phyloP scores from a whole-genome alignment of 169 alveolate genomes.

The Amoebophrya sp. region DNA sequence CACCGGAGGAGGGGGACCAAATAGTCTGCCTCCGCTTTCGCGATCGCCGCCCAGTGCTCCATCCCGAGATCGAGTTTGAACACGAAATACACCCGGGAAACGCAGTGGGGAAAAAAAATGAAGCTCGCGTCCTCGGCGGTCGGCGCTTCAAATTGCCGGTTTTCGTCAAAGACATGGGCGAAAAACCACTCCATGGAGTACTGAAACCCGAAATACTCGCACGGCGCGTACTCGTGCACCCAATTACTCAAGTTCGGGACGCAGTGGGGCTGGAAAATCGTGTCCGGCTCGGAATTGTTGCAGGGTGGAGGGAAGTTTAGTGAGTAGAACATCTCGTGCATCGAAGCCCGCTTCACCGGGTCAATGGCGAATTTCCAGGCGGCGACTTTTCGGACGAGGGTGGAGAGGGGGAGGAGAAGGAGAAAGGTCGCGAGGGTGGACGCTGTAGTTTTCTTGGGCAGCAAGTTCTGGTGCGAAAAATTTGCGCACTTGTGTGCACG shows the following conservation, averaged over 20 bases:
- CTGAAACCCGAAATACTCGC: constrained; percentile 44
- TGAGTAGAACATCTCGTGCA: background rate
- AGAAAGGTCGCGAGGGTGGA: no score
- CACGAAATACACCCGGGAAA: constrained; percentile 41
- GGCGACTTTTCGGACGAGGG: no score
- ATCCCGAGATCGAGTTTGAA: constrained; percentile 22
- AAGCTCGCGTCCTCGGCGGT: constrained; percentile 33
- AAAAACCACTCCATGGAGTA: constrained; percentile 53
- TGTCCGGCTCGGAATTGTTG: background rate
- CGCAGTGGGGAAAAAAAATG: constrained; percentile 46
- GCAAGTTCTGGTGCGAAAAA: no score
- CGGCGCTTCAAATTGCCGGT: background rate
- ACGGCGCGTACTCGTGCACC: background rate
- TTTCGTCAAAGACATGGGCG: constrained; percentile 26
- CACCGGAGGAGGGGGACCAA: constrained; percentile 45
- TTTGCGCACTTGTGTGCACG: no score
- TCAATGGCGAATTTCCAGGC: constrained; percentile 1
- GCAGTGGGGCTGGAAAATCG: background rate
- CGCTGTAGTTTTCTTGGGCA: no score
- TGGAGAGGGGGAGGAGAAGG: no score
- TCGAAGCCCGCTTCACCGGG: constrained; percentile 1
- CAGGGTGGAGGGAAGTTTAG: background rate
- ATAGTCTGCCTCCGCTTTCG: constrained; percentile 37
- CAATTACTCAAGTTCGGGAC: background rate
- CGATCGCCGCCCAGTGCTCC: constrained; percentile 43